Conservation (phyloP, 2,329 filamentous ascomycete genomes). For the Scytalidium sp. region DNA sequence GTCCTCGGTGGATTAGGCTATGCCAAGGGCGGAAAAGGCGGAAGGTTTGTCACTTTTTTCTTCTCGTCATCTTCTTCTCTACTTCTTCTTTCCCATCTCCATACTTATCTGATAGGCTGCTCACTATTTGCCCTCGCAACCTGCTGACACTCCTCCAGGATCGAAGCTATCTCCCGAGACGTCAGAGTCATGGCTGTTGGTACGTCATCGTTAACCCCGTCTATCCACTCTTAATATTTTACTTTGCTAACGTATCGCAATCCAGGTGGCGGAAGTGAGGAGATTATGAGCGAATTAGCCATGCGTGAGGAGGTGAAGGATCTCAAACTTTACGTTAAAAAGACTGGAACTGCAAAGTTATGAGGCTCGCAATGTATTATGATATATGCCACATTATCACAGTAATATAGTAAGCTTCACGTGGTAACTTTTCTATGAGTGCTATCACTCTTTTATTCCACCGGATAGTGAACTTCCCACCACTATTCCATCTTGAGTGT, state of each 20-base stretch:
- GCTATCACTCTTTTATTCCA: too few relatives aligned
- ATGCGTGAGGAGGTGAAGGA: conserved; percentile 29
- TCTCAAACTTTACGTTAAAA: conserved; percentile 12
- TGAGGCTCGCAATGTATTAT: too few relatives aligned
- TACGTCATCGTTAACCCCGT: conserved; percentile 11
- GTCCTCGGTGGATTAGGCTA: conserved; percentile 52
- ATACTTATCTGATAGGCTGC: neutral
- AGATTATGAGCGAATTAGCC: conserved; percentile 29
- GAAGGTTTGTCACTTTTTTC: conserved; percentile 17
- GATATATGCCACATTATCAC: too few relatives aligned
- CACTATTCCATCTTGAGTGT: too few relatives aligned
- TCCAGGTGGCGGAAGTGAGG: conserved; percentile 28
- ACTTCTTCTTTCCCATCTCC: conserved; percentile 1
- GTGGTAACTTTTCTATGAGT: too few relatives aligned
- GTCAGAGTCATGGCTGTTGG: conserved; percentile 41
- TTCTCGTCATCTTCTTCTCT: neutral
- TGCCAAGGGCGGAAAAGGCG: conserved; percentile 45
- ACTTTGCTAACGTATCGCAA: conserved; percentile 5
- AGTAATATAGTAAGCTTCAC: too few relatives aligned
- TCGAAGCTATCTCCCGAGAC: conserved; percentile 53
- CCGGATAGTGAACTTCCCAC: too few relatives aligned
- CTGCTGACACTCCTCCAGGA: conserved; percentile 24
- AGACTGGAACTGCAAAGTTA: too few relatives aligned
- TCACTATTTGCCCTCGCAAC: conserved; percentile 3
- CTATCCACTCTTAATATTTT: neutral